phyloP scores from a whole-genome alignment of 257 asterid genomes.

The Buddleja alternifolia region DNA sequence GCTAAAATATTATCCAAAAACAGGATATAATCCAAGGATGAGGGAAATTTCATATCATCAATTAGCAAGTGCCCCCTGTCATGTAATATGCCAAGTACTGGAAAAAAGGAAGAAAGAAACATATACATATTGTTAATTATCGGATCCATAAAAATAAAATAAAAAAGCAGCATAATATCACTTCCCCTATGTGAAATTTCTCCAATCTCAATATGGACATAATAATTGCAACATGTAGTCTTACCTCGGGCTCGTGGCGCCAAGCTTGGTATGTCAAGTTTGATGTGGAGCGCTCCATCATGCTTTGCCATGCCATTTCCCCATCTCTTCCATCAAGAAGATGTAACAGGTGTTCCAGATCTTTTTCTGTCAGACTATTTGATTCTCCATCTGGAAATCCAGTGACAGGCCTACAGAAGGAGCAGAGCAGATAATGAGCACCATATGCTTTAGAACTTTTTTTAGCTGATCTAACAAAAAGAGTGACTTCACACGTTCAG shows the following conservation, averaged over 20 bases:
- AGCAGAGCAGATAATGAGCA: slow-evolving; percentile 24
- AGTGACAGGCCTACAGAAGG: slow-evolving; percentile 45
- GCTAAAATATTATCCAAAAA: slow-evolving; percentile 5
- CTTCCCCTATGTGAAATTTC: slow-evolving; percentile 29
- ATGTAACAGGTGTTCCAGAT: slow-evolving; percentile 68
- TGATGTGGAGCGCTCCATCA: slow-evolving; percentile 90
- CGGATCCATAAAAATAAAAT: slow-evolving; percentile 2
- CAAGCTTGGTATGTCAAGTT: slow-evolving; percentile 92
- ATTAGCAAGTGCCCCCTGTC: background rate
- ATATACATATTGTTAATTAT: slow-evolving; percentile 29
- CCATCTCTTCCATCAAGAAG: slow-evolving; percentile 72
- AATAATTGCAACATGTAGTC: slow-evolving; percentile 34
- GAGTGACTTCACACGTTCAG: background rate
- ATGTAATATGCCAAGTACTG: background rate
- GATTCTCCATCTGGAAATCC: slow-evolving; percentile 52
- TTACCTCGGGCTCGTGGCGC: slow-evolving; percentile 94
- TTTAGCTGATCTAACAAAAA: slow-evolving; percentile 3
- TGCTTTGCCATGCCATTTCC: slow-evolving; percentile 84
- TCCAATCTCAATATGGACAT: slow-evolving; percentile 35
- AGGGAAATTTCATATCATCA: slow-evolving; percentile 6
- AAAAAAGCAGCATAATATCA: background rate
- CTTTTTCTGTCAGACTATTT: slow-evolving; percentile 58
- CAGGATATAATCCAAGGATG: background rate
- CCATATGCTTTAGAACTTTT: background rate
- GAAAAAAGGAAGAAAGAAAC: background rate